Conservation (phyloP, 257 asterid species). For the Solanum okadae region DNA sequence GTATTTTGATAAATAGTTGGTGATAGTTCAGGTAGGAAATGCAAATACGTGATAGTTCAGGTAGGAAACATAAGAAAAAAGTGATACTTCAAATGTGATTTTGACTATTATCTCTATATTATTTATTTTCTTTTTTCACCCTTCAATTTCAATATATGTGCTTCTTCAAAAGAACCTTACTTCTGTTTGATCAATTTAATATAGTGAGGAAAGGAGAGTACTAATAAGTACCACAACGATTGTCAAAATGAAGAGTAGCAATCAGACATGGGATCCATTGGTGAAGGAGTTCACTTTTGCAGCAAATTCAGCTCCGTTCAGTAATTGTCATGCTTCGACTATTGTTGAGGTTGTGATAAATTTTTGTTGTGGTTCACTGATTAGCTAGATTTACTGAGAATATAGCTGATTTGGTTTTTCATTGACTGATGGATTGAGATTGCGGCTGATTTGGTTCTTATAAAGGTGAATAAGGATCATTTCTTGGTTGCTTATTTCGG, state of each 20-base stretch:
- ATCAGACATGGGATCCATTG: constrained; percentile 48
- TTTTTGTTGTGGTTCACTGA: not conserved
- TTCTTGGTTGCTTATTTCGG: constrained; percentile 90
- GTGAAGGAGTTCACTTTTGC: constrained; percentile 68
- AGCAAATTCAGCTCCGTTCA: constrained; percentile 67
- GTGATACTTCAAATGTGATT: not conserved
- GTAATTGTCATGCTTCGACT: constrained; percentile 91
- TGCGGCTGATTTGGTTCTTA: not conserved
- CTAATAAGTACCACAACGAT: constrained; percentile 4
- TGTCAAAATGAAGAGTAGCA: constrained; percentile 30
- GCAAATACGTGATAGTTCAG: not conserved
- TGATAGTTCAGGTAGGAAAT: not conserved
- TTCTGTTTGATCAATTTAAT: not conserved
- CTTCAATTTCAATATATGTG: not conserved
- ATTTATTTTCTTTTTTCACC: not conserved
- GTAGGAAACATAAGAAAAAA: not conserved
- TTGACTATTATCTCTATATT: not conserved
- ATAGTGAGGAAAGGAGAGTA: constrained; percentile 26
- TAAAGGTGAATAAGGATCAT: constrained; percentile 61
- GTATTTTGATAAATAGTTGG: not conserved
- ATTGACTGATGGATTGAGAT: not conserved
- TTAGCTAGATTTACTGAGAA: not conserved
- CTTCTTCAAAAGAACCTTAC: not conserved
- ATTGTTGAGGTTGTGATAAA: constrained; percentile 62
- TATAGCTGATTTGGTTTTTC: not conserved